Conservation (phyloP, 345 rosid species). For the Salix exigua region DNA sequence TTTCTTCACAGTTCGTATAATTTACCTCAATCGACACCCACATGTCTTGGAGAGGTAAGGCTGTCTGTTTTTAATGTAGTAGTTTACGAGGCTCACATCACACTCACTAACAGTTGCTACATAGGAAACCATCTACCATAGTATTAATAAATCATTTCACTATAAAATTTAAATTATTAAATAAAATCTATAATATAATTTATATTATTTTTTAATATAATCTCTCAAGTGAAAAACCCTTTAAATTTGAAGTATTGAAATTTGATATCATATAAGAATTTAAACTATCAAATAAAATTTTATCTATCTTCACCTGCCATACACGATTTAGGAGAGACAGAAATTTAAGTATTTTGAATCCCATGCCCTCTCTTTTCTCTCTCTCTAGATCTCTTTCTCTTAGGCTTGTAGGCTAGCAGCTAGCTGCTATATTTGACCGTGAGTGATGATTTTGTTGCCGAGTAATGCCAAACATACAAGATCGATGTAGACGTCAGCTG, state of each 20-base stretch:
- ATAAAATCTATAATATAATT: too few species aligned
- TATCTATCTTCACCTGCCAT: conserved; percentile 1
- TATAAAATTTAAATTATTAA: too few species aligned
- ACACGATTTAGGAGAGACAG: conserved; percentile 6
- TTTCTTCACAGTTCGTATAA: not conserved
- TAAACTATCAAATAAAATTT: too few species aligned
- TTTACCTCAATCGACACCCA: not conserved
- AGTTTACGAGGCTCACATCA: conserved; percentile 34
- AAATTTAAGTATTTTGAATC: conserved; percentile 26
- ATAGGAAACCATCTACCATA: conserved; percentile 20
- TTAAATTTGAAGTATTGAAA: too few species aligned
- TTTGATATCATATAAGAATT: too few species aligned
- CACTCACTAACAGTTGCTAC: conserved; percentile 1
- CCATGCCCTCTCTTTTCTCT: conserved; percentile 6
- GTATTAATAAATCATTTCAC: too few species aligned
- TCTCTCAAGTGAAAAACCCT: too few species aligned
- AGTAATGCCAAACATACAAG: too few species aligned
- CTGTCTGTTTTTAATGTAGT: conserved; percentile 1
- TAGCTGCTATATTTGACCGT: conserved; percentile 50
- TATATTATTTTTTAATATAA: too few species aligned
- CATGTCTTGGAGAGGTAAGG: not conserved
- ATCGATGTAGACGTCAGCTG: conserved; percentile 17
- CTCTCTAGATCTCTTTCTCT: not conserved
- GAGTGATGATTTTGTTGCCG: not conserved
- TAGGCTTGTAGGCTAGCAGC: conserved; percentile 23